Conservation (phyloP, 768 basidiomycete species). For the Lyophyllum atratum region DNA sequence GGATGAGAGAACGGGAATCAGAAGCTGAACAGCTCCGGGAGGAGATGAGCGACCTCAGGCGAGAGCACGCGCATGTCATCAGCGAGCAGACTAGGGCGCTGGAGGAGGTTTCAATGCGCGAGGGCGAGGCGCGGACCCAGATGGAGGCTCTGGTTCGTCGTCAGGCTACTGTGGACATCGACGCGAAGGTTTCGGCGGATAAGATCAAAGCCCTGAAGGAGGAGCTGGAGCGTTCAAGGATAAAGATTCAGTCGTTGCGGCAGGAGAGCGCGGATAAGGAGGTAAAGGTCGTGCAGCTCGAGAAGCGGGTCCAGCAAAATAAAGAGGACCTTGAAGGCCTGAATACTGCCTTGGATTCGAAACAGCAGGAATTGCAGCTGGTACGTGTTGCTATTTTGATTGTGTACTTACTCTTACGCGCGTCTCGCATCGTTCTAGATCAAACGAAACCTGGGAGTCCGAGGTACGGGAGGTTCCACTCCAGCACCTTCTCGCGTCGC, state of each 20-base stretch:
- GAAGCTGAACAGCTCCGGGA: conserved; percentile 57
- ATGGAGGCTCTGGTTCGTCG: conserved; percentile 53
- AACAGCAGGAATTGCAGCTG: conserved; percentile 92
- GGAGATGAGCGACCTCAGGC: conserved; percentile 53
- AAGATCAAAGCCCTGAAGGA: conserved; percentile 50
- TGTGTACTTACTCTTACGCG: not conserved
- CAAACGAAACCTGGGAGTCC: conserved; percentile 62
- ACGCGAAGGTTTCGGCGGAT: conserved; percentile 49
- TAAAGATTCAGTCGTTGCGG: conserved; percentile 70
- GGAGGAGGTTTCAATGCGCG: conserved; percentile 47
- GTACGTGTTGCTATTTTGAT: conserved; percentile 45
- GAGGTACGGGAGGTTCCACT: conserved; percentile 56
- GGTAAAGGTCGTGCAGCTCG: conserved; percentile 72
- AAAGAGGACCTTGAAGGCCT: conserved; percentile 82
- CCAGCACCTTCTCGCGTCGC: conserved; percentile 48
- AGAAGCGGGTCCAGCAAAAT: conserved; percentile 68
- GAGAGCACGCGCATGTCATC: conserved; percentile 52
- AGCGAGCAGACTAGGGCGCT: conserved; percentile 50
- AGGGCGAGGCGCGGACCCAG: conserved; percentile 44
- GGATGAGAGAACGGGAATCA: conserved; percentile 47
- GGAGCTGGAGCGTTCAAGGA: conserved; percentile 60
- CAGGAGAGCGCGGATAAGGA: conserved; percentile 86
- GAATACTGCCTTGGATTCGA: conserved; percentile 90
- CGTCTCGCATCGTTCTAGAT: conserved; percentile 39
- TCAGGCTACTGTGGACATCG: conserved; percentile 58